Conservation (phyloP, 495 filamentous ascomycete species). For the Penicillium verhagenii region DNA sequence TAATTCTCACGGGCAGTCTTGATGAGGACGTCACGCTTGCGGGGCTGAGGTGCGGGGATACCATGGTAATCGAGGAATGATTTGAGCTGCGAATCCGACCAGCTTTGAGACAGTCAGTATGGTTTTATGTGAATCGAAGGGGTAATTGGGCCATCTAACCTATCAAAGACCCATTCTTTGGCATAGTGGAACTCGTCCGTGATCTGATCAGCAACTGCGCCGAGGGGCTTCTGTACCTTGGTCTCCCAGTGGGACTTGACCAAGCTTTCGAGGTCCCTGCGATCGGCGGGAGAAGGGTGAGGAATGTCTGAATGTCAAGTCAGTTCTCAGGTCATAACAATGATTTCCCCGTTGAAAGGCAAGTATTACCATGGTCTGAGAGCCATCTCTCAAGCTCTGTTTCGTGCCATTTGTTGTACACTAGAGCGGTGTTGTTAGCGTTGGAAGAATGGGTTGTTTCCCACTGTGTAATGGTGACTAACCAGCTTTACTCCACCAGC, state of each 20-base stretch:
- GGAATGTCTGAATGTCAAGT: conserved; percentile 62
- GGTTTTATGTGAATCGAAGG: neutral
- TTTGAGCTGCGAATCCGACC: conserved; percentile 86
- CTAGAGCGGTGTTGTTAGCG: conserved; percentile 45
- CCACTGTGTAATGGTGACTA: conserved; percentile 35
- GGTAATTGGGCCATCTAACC: conserved; percentile 50
- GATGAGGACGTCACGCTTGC: conserved; percentile 79
- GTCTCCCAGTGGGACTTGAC: conserved; percentile 86
- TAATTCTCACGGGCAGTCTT: conserved; percentile 78
- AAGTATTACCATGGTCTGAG: conserved; percentile 64
- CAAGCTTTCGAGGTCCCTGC: conserved; percentile 77
- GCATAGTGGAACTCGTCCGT: conserved; percentile 67
- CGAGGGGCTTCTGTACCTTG: conserved; percentile 67
- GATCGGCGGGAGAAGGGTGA: conserved; percentile 79
- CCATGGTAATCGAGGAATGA: conserved; percentile 85
- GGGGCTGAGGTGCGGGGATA: conserved; percentile 78
- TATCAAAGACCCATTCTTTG: conserved; percentile 93
- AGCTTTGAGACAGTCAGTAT: conserved; percentile 43
- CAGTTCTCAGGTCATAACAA: conserved; percentile 9
- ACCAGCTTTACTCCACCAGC: conserved; percentile 85
- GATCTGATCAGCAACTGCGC: conserved; percentile 71
- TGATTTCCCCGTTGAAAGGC: neutral
- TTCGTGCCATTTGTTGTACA: conserved; percentile 98
- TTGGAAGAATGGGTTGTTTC: neutral
- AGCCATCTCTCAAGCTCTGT: conserved; percentile 98